Evolutionary conservation across 768 basidiomycete genomes (phyloP).

Genomic region (Nevesoporus exiguus): DNA sequence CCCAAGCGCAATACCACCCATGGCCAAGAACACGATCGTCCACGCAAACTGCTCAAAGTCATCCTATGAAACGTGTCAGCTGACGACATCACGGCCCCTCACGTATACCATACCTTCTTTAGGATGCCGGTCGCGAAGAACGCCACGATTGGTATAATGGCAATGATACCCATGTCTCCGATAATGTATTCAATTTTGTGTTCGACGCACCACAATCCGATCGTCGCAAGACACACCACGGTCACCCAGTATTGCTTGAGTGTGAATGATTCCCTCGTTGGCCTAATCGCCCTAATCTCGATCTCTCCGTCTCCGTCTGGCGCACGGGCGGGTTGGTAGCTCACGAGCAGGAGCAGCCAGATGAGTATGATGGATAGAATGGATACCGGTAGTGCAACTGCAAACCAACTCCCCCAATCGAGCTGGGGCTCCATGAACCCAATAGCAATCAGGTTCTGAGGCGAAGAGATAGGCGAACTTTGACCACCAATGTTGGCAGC

Average conservation of each 20-base stretch:
- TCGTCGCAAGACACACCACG: slow-evolving; percentile 79
- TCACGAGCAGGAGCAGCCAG: slow-evolving; percentile 83
- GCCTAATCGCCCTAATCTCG: slow-evolving; percentile 79
- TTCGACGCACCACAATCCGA: slow-evolving; percentile 86
- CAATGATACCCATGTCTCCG: slow-evolving; percentile 98
- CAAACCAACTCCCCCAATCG: slow-evolving; percentile 93
- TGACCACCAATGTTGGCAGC: slow-evolving; percentile 98
- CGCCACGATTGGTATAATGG: slow-evolving; percentile 85
- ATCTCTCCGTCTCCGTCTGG: slow-evolving; percentile 76
- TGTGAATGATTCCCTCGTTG: slow-evolving; percentile 79
- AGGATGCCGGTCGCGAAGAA: slow-evolving; percentile 94
- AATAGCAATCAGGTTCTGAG: slow-evolving; percentile 94
- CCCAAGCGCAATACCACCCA: slow-evolving; percentile 97
- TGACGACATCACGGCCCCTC: background rate
- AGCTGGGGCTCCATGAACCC: slow-evolving; percentile 80
- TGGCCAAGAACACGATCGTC: slow-evolving; percentile 94
- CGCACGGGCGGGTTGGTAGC: slow-evolving; percentile 70
- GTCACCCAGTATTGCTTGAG: slow-evolving; percentile 88
- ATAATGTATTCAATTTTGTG: slow-evolving; percentile 69
- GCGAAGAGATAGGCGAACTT: slow-evolving; percentile 95
- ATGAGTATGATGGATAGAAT: slow-evolving; percentile 82
- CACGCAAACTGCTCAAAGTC: slow-evolving; percentile 95
- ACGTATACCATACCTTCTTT: slow-evolving; percentile 65
- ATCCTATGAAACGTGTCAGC: slow-evolving; percentile 47
- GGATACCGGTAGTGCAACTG: slow-evolving; percentile 90